These are phyloP conservation scores for Trichoderma sp. DNA, from an alignment of 2,329 filamentous ascomycete species.

Conservation along the genomic window DNA sequence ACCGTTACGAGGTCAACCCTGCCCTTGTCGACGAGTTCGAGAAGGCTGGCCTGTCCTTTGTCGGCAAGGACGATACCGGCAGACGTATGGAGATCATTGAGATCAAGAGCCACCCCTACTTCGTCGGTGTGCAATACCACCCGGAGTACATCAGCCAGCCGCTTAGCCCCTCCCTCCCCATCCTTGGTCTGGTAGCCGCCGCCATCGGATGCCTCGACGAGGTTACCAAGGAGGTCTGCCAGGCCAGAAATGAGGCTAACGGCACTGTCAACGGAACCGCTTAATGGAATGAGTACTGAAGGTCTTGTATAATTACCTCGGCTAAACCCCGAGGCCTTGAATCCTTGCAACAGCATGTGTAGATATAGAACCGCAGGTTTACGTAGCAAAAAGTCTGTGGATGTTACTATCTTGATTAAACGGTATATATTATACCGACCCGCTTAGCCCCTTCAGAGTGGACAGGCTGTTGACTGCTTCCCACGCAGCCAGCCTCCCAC, in stretches of 20 bases:
- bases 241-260: neutral
- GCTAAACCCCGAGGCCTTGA: neutral
- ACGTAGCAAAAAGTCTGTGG: neutral
- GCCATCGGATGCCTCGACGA: constrained; percentile 65
- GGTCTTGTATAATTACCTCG: neutral
- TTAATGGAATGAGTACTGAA: neutral
- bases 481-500: neutral
- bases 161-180: constrained; percentile 39
- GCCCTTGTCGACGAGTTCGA: constrained; percentile 69
- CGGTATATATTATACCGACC: neutral
- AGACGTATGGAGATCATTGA: constrained; percentile 83
- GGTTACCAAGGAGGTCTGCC: constrained; percentile 27
- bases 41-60: constrained; percentile 69
- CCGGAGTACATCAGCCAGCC: constrained; percentile 73
- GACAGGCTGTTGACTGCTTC: neutral
- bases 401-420: neutral
- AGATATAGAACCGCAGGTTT: neutral
- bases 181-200: constrained; percentile 83
- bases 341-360: neutral
- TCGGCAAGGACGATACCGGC: constrained; percentile 77
- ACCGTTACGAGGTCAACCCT: constrained; percentile 90
- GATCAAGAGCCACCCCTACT: constrained; percentile 80
- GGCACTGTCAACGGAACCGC: constrained; percentile 3
- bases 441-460: neutral
- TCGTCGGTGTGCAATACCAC: constrained; percentile 77